These are phyloP conservation scores for Pyracantha coccinea DNA, from an alignment of 331 rosid genomes.

Conservation along the genomic window DNA sequence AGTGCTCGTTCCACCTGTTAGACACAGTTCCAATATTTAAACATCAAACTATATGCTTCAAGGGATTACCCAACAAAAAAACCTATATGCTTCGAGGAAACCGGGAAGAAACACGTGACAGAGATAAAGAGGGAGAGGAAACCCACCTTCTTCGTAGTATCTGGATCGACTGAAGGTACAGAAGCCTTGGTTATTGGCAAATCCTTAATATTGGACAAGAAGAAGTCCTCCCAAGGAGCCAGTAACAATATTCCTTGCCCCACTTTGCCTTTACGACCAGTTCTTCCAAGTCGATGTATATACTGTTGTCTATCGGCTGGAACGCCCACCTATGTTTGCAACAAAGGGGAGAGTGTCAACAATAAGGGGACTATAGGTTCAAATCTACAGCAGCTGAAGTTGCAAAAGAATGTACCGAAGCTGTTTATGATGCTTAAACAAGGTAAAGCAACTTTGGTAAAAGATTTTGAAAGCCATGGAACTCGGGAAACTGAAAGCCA, in stretches of 20 bases:
- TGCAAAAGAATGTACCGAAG: not conserved
- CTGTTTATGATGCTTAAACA: not conserved
- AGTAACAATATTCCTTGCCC: conserved; percentile 83
- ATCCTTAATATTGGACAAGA: conserved; percentile 49
- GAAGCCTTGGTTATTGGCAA: conserved; percentile 67
- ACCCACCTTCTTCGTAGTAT: conserved; percentile 65
- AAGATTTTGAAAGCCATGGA: too few species aligned
- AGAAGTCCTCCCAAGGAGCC: conserved; percentile 97
- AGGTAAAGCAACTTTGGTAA: not conserved
- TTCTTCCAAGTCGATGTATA: conserved; percentile 89
- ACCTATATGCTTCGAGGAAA: too few species aligned
- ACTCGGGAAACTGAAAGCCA: too few species aligned
- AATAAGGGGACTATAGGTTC: not conserved
- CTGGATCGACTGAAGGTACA: conserved; percentile 64
- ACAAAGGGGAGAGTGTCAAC: not conserved
- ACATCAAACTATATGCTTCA: not conserved
- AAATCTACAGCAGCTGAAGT: not conserved
- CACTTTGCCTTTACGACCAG: conserved; percentile 91
- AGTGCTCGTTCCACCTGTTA: conserved; percentile 71
- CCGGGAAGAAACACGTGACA: not conserved
- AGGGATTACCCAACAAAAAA: not conserved
- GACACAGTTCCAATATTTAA: not conserved
- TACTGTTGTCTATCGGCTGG: conserved; percentile 87
- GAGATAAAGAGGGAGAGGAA: not conserved
- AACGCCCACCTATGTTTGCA: conserved; percentile 59